Evolutionary conservation across 768 basidiomycete genomes (phyloP), one percentile per base, ranked within the genome.

Genomic region (Leccinum pellstonianum): DNA sequence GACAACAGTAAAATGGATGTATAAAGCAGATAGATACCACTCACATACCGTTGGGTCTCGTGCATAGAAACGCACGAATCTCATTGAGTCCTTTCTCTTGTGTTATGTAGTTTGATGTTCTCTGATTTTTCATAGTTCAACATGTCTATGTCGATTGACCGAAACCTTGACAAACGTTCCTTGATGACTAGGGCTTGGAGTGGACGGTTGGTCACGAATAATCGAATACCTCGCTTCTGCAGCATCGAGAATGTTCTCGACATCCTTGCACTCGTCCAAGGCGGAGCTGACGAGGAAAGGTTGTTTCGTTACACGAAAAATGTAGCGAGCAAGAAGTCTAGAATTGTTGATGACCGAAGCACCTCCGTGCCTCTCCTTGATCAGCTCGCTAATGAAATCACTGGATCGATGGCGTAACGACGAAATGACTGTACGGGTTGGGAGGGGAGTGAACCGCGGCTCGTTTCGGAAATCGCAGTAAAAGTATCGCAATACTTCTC

Each of bases 401-500:
- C 4, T 31, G 10, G n/a, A 47, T 15, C 5, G 29, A 29, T 9
- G 29, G 9, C 29, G 29, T 29, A 29, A 29, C 29, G 29, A 21
- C 3, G 0, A 8, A 2, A 37, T 21, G 55, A 38, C 8, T 47
- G 58, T 21, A 21, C 21, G 21, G 21, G 21, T 21, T 21, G 21
- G 5, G 52, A 59, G n/a, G 2, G 29, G 9, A 29, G 29, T 27
- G 0, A 27, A 43, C 60, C 5, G 46, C 15, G 2, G 55, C n/a
- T 62, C 55, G 1, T 29, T 56, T 25, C 60, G 64, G 19, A 68
- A 71, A 49, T 69, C 61, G 4, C 66, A 69, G 4, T 70, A 66
- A 19, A 70, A 66, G n/a, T 53, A 64, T 4, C 17, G 15, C 14
- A 68, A 11, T 1, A 53, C 5, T 8, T 64, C 56, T 10, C 33